phyloP scores from a whole-genome alignment of 148 eudicot species.

The Arbutus unedo region DNA sequence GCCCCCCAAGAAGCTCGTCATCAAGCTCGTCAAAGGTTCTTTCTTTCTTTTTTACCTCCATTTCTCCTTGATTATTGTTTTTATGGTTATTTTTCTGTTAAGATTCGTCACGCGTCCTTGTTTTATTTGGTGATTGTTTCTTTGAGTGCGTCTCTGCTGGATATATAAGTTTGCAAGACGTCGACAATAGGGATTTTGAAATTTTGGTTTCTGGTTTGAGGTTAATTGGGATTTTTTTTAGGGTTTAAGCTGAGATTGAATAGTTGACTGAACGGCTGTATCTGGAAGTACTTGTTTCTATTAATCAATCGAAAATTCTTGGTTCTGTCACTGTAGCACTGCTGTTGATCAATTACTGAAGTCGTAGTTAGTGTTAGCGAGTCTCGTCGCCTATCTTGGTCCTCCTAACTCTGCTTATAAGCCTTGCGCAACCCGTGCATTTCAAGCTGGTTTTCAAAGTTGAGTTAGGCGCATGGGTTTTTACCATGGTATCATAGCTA shows the following conservation, averaged over 20 bases:
- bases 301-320: too few species aligned
- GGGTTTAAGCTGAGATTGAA: constrained; percentile 7
- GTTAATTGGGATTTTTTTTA: background rate
- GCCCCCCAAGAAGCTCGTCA: constrained; percentile 83
- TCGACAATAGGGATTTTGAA: background rate
- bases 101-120: background rate
- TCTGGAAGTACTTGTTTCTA: too few species aligned
- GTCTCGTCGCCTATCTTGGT: too few species aligned
- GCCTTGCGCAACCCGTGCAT: too few species aligned
- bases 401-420: too few species aligned
- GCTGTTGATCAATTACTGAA: background rate
- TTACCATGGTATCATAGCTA: too few species aligned
- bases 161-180: too few species aligned
- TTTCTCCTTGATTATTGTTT: background rate
- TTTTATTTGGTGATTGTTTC: background rate
- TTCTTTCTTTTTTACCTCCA: background rate
- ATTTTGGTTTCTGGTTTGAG: background rate
- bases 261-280: background rate
- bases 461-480: too few species aligned
- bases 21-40: constrained; percentile 80
- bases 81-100: background rate
- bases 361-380: background rate
- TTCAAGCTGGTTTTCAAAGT: too few species aligned
- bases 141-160: background rate
- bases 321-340: background rate